Percentiles rank a stretch among this genome's conserved stretches.
Evolutionary conservation across 306 rosid species (phyloP).

Genomic region (Cicer chorassanicum): DNA sequence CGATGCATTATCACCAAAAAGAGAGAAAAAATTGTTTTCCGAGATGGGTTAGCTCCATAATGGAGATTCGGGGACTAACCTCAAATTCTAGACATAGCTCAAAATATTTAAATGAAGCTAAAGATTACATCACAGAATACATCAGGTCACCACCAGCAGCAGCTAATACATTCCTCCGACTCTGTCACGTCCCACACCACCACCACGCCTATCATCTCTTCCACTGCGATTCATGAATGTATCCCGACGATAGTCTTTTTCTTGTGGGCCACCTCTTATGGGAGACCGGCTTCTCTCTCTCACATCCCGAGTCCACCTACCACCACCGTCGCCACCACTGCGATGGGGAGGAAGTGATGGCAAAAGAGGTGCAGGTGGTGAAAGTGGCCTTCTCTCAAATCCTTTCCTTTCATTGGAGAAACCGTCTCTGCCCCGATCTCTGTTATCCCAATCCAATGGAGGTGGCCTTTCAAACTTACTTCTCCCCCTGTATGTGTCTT

Average conservation of each 20-base stretch:
- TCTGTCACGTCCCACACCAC: constrained; percentile 62
- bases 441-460: constrained; percentile 65
- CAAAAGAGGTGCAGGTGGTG: constrained; percentile 64
- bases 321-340: constrained; percentile 42
- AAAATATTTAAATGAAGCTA: constrained; percentile 35
- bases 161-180: constrained; percentile 70
- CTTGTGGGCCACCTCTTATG: constrained; percentile 64
- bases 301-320: constrained; percentile 59
- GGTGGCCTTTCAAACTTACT: constrained; percentile 75
- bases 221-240: constrained; percentile 52
- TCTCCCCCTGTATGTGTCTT: constrained; percentile 76
- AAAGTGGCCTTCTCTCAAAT: constrained; percentile 75
- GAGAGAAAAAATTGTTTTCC: constrained; percentile 24
- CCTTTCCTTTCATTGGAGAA: constrained; percentile 69
- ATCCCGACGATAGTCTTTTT: constrained; percentile 69
- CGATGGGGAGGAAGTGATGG: constrained; percentile 60
- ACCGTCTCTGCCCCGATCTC: constrained; percentile 76
- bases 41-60: not conserved
- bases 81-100: constrained; percentile 29
- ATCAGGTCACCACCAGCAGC: not conserved
- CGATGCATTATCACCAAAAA: not conserved
- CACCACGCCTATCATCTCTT: constrained; percentile 68
- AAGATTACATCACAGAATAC: constrained; percentile 15
- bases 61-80: constrained; percentile 32
- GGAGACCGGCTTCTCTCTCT: constrained; percentile 90